phyloP scores from a whole-genome alignment of 1,284 basidiomycete genomes.

The Wallemia mellicola region DNA sequence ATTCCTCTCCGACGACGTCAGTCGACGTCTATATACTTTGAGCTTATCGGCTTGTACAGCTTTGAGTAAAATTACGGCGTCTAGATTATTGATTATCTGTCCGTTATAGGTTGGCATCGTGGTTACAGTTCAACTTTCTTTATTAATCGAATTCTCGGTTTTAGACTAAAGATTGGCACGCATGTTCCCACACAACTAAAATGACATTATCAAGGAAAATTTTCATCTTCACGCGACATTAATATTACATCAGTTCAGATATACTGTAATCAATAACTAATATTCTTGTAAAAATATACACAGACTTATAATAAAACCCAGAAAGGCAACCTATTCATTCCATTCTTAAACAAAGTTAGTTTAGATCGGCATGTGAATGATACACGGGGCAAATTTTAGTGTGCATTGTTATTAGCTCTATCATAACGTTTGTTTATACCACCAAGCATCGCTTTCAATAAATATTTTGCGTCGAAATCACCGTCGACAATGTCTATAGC shows the following conservation, averaged over 20 bases:
- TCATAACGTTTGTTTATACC: constrained; percentile 14
- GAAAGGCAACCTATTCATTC: not conserved
- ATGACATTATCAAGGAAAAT: not conserved
- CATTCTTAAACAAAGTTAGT: not conserved
- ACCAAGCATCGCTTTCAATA: constrained; percentile 14
- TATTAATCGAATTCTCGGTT: no score
- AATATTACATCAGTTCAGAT: no score
- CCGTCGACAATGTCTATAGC: constrained; percentile 8
- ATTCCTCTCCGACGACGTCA: not conserved
- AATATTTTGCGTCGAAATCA: constrained; percentile 10
- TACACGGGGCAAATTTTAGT: not conserved
- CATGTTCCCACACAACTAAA: no score
- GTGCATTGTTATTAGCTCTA: not conserved
- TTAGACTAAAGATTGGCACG: no score
- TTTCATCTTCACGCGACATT: not conserved
- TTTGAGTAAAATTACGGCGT: not conserved
- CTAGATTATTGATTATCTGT: not conserved
- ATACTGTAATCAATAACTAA: not conserved
- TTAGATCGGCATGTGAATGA: not conserved
- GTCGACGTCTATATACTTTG: not conserved
- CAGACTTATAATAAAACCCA: not conserved
- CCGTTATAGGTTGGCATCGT: not conserved
- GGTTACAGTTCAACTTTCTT: not conserved
- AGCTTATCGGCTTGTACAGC: not conserved
- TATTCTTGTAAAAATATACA: not conserved